A percentile compares a stretch with the other conserved stretches of the same genome.
phyloP scores from a whole-genome alignment of 805 yeast genomes.

The Clavispora vitiphila region DNA sequence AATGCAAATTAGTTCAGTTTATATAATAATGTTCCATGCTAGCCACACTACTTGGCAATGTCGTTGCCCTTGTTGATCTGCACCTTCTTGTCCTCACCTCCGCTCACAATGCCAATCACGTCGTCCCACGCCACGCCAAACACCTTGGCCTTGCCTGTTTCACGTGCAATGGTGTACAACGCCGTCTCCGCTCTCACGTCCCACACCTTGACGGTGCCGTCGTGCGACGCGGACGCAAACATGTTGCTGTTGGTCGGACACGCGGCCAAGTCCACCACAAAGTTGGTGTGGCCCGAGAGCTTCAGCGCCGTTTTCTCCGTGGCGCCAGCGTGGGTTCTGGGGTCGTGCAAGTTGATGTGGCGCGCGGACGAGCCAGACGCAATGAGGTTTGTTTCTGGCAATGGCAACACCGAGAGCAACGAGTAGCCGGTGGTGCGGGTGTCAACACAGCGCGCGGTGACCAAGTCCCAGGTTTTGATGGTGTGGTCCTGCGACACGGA shows the following conservation, averaged over 20 bases:
- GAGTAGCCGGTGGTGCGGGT: constrained; percentile 85
- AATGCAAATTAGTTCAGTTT: too few species aligned
- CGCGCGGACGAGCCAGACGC: constrained; percentile 98
- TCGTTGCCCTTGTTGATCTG: constrained; percentile 62
- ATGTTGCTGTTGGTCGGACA: constrained; percentile 76
- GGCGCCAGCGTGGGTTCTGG: constrained; percentile 58
- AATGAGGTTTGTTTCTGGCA: constrained; percentile 63
- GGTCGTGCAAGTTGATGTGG: constrained; percentile 91
- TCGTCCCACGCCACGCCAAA: constrained; percentile 83
- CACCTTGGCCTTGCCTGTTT: constrained; percentile 58
- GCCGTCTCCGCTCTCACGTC: constrained; percentile 83
- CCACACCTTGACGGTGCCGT: constrained; percentile 94
- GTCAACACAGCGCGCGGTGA: constrained; percentile 79
- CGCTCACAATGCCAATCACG: constrained; percentile 80
- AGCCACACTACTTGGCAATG: constrained; percentile 15
- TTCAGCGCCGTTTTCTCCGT: constrained; percentile 63
- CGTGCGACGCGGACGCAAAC: constrained; percentile 91
- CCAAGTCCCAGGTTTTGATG: constrained; percentile 93
- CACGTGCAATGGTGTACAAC: constrained; percentile 77
- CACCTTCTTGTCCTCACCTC: constrained; percentile 89
- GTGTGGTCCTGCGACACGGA: constrained; percentile 96
- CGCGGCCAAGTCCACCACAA: constrained; percentile 74
- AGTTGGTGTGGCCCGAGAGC: constrained; percentile 84
- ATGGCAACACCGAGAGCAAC: constrained; percentile 65
- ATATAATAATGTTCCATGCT: too few species aligned